Conservation (phyloP, 1,139 yeast genomes). For the Candida sp. region DNA sequence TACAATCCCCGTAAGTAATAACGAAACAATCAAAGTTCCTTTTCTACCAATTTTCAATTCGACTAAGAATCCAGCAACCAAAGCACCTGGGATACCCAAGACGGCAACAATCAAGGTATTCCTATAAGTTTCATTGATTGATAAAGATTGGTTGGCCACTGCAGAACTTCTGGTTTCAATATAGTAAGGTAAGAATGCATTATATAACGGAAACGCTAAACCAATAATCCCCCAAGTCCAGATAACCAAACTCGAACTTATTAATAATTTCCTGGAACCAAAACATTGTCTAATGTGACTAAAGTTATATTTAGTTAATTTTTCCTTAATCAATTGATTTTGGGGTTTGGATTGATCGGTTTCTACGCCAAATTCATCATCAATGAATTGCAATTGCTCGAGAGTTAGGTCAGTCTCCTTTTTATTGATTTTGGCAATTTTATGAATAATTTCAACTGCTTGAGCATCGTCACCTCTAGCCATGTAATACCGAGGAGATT, state of each 20-base stretch:
- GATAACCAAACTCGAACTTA: conserved; percentile 33
- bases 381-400: conserved; percentile 28
- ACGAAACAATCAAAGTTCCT: conserved; percentile 32
- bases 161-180: conserved; percentile 33
- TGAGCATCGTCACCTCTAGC: conserved; percentile 35
- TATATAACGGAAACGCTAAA: conserved; percentile 43
- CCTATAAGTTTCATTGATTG: conserved; percentile 34
- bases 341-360: conserved; percentile 5
- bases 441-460: conserved; percentile 33
- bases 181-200: conserved; percentile 40
- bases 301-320: conserved; percentile 23
- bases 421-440: conserved; percentile 34
- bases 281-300: conserved; percentile 35
- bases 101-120: conserved; percentile 40
- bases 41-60: conserved; percentile 39
- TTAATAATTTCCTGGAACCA: conserved; percentile 27
- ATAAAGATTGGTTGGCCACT: conserved; percentile 18
- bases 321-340: conserved; percentile 21
- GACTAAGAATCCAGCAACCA: conserved; percentile 36
- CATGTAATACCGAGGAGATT: conserved; percentile 37
- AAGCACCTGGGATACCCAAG: conserved; percentile 40
- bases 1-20: conserved; percentile 36
- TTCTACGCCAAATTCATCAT: conserved; percentile 14
- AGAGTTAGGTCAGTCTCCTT: conserved; percentile 21
- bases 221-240: conserved; percentile 44